Conservation (phyloP, 2,329 filamentous ascomycete genomes). For the Penicillium sp. region DNA sequence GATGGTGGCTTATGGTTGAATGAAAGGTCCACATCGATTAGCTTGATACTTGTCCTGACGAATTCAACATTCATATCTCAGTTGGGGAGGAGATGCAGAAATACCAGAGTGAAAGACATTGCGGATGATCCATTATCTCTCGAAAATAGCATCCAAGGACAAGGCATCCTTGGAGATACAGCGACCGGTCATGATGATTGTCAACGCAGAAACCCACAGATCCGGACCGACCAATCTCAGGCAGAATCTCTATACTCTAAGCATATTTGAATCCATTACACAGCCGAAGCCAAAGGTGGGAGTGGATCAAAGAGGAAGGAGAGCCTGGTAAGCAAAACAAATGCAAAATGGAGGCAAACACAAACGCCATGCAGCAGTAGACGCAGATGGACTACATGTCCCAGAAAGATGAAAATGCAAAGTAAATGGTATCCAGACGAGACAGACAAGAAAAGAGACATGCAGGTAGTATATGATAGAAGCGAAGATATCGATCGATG, state of each 20-base stretch:
- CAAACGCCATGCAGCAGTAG: slow-evolving; percentile 8
- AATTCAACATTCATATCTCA: too few relatives aligned
- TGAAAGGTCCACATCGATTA: too few relatives aligned
- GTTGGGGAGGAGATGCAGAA: background rate
- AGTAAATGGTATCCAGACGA: slow-evolving; percentile 22
- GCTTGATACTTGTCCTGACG: too few relatives aligned
- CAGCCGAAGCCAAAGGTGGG: background rate
- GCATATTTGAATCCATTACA: background rate
- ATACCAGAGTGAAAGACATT: background rate
- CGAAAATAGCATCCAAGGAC: slow-evolving; percentile 9
- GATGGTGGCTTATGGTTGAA: too few relatives aligned
- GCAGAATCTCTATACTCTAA: slow-evolving; percentile 11
- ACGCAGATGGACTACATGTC: slow-evolving; percentile 10
- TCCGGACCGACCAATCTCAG: background rate
- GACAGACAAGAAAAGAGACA: background rate
- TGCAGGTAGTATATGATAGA: background rate
- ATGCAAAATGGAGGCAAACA: slow-evolving; percentile 7
- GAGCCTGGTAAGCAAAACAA: background rate
- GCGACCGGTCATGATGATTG: background rate
- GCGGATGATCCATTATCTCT: slow-evolving; percentile 16
- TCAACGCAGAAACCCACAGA: background rate
- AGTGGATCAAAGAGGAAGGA: background rate
- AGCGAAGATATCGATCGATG: background rate
- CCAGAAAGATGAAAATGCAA: slow-evolving; percentile 10
- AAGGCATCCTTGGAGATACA: background rate